Evolutionary conservation across 345 rosid species (phyloP).

Genomic region (Arabidopsis arenosa): DNA sequence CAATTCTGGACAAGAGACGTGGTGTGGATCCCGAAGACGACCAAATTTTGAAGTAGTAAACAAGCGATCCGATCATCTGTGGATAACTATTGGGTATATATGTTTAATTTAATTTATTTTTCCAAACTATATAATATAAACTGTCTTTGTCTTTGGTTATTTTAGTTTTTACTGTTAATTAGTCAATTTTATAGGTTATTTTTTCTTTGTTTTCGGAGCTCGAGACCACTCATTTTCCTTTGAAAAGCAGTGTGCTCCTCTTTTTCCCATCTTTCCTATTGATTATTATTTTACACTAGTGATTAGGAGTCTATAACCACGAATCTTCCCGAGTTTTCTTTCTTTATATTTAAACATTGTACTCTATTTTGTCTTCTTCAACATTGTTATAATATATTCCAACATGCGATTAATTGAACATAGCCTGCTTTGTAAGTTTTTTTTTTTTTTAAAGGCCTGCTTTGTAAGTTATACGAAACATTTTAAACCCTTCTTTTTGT

Average conservation of each 20-base stretch:
- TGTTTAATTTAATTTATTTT: not conserved
- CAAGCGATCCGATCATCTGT: constrained; percentile 31
- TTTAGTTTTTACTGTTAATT: constrained; percentile 38
- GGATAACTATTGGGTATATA: constrained; percentile 41
- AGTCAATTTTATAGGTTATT: constrained; percentile 33
- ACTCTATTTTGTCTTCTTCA: constrained; percentile 20
- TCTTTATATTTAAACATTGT: not conserved
- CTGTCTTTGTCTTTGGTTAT: constrained; percentile 27
- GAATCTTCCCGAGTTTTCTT: constrained; percentile 36
- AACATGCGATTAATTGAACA: constrained; percentile 29
- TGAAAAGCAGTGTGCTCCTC: constrained; percentile 40
- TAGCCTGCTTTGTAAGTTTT: constrained; percentile 16
- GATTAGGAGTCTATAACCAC: constrained; percentile 34
- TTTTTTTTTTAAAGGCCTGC: too few species aligned
- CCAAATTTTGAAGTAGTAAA: constrained; percentile 33
- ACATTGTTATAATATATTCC: not conserved
- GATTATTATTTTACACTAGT: constrained; percentile 23
- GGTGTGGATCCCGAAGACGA: constrained; percentile 45
- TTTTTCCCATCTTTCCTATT: constrained; percentile 25
- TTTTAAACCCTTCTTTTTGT: not conserved
- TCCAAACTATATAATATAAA: constrained; percentile 1
- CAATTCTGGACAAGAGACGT: constrained; percentile 42
- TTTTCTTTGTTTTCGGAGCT: constrained; percentile 47
- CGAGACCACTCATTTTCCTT: constrained; percentile 46
- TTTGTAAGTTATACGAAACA: constrained; percentile 7